Conservation (phyloP, 2,329 filamentous ascomycete species). For the Graphiopsis chlorocephala region DNA sequence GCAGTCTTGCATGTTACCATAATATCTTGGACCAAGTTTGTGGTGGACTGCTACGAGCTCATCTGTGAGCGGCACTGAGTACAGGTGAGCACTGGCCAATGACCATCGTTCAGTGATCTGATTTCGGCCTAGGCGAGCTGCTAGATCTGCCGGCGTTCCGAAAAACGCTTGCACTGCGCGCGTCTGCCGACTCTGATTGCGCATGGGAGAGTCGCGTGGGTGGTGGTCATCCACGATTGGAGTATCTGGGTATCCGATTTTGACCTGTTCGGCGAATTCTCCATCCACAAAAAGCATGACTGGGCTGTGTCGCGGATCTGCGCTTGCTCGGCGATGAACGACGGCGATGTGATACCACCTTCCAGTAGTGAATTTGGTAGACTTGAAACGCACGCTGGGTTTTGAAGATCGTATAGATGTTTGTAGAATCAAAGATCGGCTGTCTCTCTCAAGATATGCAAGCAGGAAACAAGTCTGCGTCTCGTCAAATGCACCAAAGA, state of each 20-base stretch:
- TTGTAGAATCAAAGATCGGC: slow-evolving; percentile 89
- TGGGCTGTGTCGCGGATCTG: slow-evolving; percentile 31
- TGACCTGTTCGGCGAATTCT: slow-evolving; percentile 88
- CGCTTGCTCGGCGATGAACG: slow-evolving; percentile 61
- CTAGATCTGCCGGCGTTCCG: slow-evolving; percentile 86
- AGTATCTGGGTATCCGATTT: slow-evolving; percentile 78
- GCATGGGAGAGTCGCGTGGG: slow-evolving; percentile 11
- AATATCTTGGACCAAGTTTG: slow-evolving; percentile 84
- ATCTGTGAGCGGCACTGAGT: slow-evolving; percentile 83
- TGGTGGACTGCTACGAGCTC: slow-evolving; percentile 89
- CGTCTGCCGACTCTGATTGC: slow-evolving; percentile 39
- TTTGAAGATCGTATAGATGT: slow-evolving; percentile 83
- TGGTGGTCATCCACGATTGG: slow-evolving; percentile 51
- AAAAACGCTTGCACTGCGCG: slow-evolving; percentile 82
- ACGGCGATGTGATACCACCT: slow-evolving; percentile 93
- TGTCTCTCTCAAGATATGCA: slow-evolving; percentile 90
- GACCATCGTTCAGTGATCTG: slow-evolving; percentile 80
- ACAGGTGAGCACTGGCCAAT: slow-evolving; percentile 82
- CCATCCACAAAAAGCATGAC: slow-evolving; percentile 89
- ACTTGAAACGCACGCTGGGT: slow-evolving; percentile 92
- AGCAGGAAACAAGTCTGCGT: slow-evolving; percentile 92
- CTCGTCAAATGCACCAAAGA: slow-evolving; percentile 92
- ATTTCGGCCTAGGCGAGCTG: slow-evolving; percentile 69
- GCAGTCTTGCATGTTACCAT: slow-evolving; percentile 95
- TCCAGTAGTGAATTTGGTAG: slow-evolving; percentile 68